Evolutionary conservation across 345 rosid species (phyloP).

Genomic region (Populus alba): DNA sequence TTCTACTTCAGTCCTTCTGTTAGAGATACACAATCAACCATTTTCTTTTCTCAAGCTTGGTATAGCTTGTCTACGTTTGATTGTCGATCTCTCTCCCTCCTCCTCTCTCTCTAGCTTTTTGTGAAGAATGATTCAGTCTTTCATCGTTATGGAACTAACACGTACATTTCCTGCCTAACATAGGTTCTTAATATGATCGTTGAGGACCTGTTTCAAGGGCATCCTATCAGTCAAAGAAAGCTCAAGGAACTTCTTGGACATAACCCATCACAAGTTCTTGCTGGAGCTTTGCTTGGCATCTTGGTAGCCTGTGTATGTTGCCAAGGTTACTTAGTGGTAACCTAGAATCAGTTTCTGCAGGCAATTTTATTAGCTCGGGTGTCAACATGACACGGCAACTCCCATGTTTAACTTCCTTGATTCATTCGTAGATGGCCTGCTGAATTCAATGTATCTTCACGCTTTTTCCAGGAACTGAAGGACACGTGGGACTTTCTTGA

Average conservation of each 20-base stretch:
- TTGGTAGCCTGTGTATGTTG: conserved; percentile 70
- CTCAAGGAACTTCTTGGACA: conserved; percentile 93
- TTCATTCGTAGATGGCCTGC: conserved; percentile 12
- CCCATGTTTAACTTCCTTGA: conserved; percentile 1
- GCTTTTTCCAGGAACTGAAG: neutral
- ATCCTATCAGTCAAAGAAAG: conserved; percentile 86
- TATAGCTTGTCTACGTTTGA: neutral
- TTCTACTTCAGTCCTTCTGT: neutral
- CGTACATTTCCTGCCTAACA: conserved; percentile 1
- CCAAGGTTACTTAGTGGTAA: conserved; percentile 54
- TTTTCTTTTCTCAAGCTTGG: neutral
- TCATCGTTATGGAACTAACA: neutral
- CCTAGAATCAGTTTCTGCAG: conserved; percentile 31
- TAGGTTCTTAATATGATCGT: conserved; percentile 89
- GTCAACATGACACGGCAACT: neutral
- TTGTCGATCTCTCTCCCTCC: too few relatives aligned
- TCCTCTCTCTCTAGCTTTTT: neutral
- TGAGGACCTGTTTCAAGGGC: conserved; percentile 88
- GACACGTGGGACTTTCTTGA: neutral
- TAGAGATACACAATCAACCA: neutral
- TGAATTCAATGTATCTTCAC: conserved; percentile 8
- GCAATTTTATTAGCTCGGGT: conserved; percentile 13
- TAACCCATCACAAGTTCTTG: conserved; percentile 85
- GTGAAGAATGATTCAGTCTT: neutral
- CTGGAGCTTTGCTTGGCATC: conserved; percentile 80